Base-by-base conservation (phyloP, 2,329 filamentous ascomycete genomes). In the Chaetomium olivaceum region DNA sequence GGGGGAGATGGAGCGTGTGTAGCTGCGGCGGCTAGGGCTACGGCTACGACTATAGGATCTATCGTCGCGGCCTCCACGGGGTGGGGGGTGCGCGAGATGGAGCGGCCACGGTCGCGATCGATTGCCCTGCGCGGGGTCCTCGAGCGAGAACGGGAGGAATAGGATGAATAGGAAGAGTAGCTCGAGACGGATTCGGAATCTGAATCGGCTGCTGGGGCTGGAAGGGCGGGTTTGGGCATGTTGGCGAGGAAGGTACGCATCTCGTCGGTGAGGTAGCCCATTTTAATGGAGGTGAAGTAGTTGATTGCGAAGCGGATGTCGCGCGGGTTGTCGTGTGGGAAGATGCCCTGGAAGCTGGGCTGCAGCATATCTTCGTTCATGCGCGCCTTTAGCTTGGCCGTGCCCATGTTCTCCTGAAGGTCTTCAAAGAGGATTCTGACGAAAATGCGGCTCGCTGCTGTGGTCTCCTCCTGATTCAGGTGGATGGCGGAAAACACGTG, bases 221-320 rank as follows among this genome's bases (percentile, higher is more conserved):
- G 91, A 27, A 91, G 80, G 1, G 90, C 85, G 2, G 93, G 93
- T 75, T 96, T 95, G 14, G 93, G 93, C 78, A 96, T 87, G 74
- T 93, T 97, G 76, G 93, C 91, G 64, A 99, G 84, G 75, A 90
- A 88, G 74, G 96, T 92, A 77, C 95, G 89, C 92, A 97, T 96
- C 71, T 93, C 91, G 76, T 99, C 95, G 1, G 95, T 99, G 68
- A 99, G 84, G 27, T 87, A 88, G 75, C 95, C 95, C 91, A 99
- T 96, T 65, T 93, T 93, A 73, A 99, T 96, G 73, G 93, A 95
- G 11, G 95, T 99, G 77, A 99, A 98, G 83, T 97, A 99, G 80
- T 99, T 99, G 88, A 99, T 97, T 59, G 93, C 92, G 82, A 99
- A 99, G 62, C 94, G 89, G 48, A 93, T 93, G 78, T 97, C 95